Conservation (phyloP, 306 rosid genomes). For the Prunus campanulata region DNA sequence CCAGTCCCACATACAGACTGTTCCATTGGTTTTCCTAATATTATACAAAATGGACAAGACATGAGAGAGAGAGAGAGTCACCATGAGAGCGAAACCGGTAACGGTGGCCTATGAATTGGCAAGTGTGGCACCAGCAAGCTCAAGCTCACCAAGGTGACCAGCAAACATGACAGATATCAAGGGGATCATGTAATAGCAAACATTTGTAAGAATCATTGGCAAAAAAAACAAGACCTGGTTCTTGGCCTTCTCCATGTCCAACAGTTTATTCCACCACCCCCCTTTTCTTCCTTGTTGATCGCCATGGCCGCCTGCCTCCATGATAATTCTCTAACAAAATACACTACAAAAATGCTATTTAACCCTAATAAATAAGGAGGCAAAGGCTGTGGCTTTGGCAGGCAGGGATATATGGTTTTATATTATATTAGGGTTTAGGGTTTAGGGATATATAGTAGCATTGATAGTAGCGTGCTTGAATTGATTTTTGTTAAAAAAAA, state of each 20-base stretch:
- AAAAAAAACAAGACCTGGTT: slow-evolving; percentile 47
- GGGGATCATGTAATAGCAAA: slow-evolving; percentile 51
- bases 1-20: not conserved
- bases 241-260: slow-evolving; percentile 63
- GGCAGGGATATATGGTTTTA: no score
- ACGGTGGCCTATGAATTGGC: slow-evolving; percentile 79
- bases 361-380: no score
- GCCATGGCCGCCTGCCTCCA: not conserved
- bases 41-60: not conserved
- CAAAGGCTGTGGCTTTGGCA: no score
- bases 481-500: no score
- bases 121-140: slow-evolving; percentile 82
- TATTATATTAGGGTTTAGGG: no score
- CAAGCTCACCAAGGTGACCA: slow-evolving; percentile 77
- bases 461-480: no score
- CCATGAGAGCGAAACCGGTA: slow-evolving; percentile 71
- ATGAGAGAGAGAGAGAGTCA: not conserved
- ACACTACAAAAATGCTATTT: no score
- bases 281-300: not conserved
- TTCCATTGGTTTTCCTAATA: not conserved
- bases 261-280: slow-evolving; percentile 50
- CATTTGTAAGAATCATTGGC: slow-evolving; percentile 75
- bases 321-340: no score
- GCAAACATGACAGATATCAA: slow-evolving; percentile 82
- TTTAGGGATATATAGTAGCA: no score